Percentiles rank a stretch among this genome's conserved stretches.
phyloP scores from a whole-genome alignment of 345 rosid genomes.

The Euphorbia lathyris region DNA sequence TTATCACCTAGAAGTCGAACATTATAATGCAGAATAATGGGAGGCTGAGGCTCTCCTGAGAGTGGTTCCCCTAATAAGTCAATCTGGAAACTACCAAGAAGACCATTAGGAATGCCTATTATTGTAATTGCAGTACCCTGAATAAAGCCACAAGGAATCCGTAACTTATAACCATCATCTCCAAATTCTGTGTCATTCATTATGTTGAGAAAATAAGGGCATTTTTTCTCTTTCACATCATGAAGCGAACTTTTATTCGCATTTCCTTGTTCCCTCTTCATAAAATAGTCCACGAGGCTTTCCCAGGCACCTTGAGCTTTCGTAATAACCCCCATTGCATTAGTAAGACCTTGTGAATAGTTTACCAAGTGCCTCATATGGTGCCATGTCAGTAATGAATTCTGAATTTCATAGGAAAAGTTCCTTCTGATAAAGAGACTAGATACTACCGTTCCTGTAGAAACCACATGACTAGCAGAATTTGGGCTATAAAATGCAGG shows the following conservation, averaged over 20 bases:
- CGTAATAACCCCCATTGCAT: slow-evolving; percentile 77
- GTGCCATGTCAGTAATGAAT: slow-evolving; percentile 71
- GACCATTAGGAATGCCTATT: slow-evolving; percentile 82
- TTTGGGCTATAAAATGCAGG: slow-evolving; percentile 51
- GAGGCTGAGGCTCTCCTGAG: slow-evolving; percentile 98
- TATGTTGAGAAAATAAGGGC: slow-evolving; percentile 79
- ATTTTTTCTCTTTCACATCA: slow-evolving; percentile 50
- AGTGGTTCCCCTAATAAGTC: slow-evolving; percentile 87
- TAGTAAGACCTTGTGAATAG: slow-evolving; percentile 58
- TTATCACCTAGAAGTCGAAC: slow-evolving; percentile 96
- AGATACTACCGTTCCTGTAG: slow-evolving; percentile 42
- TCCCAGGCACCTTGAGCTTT: slow-evolving; percentile 89
- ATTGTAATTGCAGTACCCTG: slow-evolving; percentile 89
- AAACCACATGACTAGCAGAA: slow-evolving; percentile 53
- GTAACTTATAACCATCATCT: slow-evolving; percentile 44
- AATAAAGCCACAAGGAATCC: slow-evolving; percentile 83
- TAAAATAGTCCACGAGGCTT: slow-evolving; percentile 60
- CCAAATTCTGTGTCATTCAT: slow-evolving; percentile 69
- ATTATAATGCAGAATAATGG: slow-evolving; percentile 82
- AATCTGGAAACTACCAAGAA: slow-evolving; percentile 78
- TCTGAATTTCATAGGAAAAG: slow-evolving; percentile 53
- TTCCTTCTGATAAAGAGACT: slow-evolving; percentile 57
- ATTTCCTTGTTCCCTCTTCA: slow-evolving; percentile 45
- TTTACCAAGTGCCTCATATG: slow-evolving; percentile 51
- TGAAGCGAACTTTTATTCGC: slow-evolving; percentile 45